Percentiles rank a stretch among this genome's conserved stretches.
These are phyloP conservation scores for Calocybe cyanea DNA, from an alignment of 768 basidiomycete species.

Conservation along the genomic window DNA sequence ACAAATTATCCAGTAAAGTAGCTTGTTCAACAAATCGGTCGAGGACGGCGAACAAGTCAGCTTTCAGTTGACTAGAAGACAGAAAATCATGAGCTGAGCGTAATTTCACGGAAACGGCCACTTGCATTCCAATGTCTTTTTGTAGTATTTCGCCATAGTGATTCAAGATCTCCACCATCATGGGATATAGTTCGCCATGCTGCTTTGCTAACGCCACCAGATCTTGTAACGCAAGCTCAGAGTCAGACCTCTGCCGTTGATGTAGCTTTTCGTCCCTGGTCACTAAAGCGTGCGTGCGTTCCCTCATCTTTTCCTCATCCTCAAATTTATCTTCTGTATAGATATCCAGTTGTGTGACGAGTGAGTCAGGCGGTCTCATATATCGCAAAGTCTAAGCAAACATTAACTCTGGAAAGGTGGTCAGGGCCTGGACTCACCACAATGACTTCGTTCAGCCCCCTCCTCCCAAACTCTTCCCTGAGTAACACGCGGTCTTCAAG, in stretches of 20 bases:
- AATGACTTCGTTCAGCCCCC: constrained; percentile 81
- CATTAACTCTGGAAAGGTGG: constrained; percentile 13
- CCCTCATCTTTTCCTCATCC: constrained; percentile 81
- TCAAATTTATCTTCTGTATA: constrained; percentile 89
- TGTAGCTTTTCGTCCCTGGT: constrained; percentile 23
- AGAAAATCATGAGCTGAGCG: background rate
- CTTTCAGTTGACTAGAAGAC: constrained; percentile 9
- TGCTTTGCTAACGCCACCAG: constrained; percentile 57
- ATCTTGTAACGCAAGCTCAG: constrained; percentile 54
- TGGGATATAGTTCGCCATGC: constrained; percentile 59
- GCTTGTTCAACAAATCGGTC: constrained; percentile 67
- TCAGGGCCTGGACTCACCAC: constrained; percentile 53
- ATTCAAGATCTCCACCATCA: constrained; percentile 57
- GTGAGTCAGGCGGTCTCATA: constrained; percentile 27
- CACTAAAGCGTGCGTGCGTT: constrained; percentile 44
- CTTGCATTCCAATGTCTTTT: constrained; percentile 58
- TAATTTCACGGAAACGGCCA: constrained; percentile 8
- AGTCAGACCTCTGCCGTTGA: constrained; percentile 40
- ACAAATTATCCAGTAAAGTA: constrained; percentile 61
- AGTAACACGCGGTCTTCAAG: constrained; percentile 77
- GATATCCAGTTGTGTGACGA: constrained; percentile 77
- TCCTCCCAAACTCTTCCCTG: constrained; percentile 76
- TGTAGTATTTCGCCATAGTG: constrained; percentile 55
- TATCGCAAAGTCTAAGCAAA: constrained; percentile 23
- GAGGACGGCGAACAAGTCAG: constrained; percentile 35